These are phyloP conservation scores for Vitis rotundifolia DNA, from an alignment of 164 flowering plant species.

Conservation along the genomic window DNA sequence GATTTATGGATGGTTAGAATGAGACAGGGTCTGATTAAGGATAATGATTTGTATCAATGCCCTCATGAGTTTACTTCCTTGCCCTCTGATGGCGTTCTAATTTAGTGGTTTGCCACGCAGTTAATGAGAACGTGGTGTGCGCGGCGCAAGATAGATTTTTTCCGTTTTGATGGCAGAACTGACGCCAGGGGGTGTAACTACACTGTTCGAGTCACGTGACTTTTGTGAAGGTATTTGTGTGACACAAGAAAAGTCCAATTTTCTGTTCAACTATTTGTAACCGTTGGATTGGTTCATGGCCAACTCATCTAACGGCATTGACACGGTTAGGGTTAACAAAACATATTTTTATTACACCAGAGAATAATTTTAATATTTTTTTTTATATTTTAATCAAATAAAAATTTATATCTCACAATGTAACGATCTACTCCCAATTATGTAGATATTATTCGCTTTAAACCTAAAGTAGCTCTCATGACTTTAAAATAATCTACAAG, in stretches of 20 bases:
- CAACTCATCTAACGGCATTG: not conserved
- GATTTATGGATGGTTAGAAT: not conserved
- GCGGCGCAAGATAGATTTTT: not conserved
- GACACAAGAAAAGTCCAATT: not conserved
- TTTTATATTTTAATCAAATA: too few species aligned
- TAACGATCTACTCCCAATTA: too few species aligned
- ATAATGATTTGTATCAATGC: not conserved
- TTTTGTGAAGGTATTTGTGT: conserved; percentile 19
- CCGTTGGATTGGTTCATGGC: not conserved
- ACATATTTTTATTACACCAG: too few species aligned
- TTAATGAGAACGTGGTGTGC: not conserved
- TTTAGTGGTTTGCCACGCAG: conserved; percentile 2
- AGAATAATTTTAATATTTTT: too few species aligned
- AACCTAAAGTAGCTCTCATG: too few species aligned
- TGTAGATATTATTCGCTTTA: too few species aligned
- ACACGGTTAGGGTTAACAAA: too few species aligned
- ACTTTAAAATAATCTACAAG: too few species aligned
- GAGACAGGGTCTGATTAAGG: not conserved
- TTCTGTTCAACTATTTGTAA: not conserved
- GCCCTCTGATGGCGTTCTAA: not conserved
- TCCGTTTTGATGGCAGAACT: conserved; percentile 1
- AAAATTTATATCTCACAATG: too few species aligned
- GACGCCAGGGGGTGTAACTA: conserved; percentile 16
- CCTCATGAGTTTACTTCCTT: not conserved
- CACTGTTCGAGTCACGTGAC: conserved; percentile 13